Percentiles rank a stretch among this genome's conserved stretches.
Conservation (phyloP, 257 asterid species). For the Fraxinus cuspidata region DNA sequence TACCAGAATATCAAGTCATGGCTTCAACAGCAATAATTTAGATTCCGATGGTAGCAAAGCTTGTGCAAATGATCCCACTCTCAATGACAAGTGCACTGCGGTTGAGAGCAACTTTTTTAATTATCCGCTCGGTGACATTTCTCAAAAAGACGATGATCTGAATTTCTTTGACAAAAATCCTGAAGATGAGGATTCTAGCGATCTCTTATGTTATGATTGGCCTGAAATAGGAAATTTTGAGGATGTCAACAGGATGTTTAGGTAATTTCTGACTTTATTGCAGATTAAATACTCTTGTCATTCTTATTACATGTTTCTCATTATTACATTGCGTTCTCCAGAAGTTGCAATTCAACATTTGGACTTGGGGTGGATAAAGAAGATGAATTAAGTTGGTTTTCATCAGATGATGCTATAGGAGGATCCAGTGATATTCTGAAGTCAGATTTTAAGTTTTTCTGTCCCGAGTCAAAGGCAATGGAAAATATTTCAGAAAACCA, state of each 20-base stretch:
- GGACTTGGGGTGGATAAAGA: conserved; percentile 65
- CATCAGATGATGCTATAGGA: conserved; percentile 57
- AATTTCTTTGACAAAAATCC: conserved; percentile 46
- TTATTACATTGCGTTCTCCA: conserved; percentile 36
- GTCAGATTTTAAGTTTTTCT: conserved; percentile 51
- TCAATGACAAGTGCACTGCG: conserved; percentile 37
- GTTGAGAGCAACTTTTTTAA: conserved; percentile 46
- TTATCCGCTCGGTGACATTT: conserved; percentile 51
- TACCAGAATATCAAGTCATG: conserved; percentile 37
- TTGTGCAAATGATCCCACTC: conserved; percentile 42
- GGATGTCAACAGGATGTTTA: conserved; percentile 80
- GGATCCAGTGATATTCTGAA: conserved; percentile 46
- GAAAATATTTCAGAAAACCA: conserved; percentile 36
- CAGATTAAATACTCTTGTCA: not conserved
- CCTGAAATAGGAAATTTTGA: conserved; percentile 85
- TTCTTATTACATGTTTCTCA: conserved; percentile 21
- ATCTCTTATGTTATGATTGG: conserved; percentile 65
- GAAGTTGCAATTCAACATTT: conserved; percentile 80
- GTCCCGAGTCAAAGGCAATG: conserved; percentile 44
- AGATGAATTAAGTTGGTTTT: conserved; percentile 69
- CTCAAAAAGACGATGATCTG: conserved; percentile 48
- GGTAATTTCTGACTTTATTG: conserved; percentile 44
- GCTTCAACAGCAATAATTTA: conserved; percentile 34
- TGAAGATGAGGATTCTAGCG: conserved; percentile 59
- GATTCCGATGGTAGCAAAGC: conserved; percentile 38